Evolutionary conservation across 768 basidiomycete species (phyloP), one percentile per base, ranked within the genome.

Genomic region (Tylopilus subfusipes): DNA sequence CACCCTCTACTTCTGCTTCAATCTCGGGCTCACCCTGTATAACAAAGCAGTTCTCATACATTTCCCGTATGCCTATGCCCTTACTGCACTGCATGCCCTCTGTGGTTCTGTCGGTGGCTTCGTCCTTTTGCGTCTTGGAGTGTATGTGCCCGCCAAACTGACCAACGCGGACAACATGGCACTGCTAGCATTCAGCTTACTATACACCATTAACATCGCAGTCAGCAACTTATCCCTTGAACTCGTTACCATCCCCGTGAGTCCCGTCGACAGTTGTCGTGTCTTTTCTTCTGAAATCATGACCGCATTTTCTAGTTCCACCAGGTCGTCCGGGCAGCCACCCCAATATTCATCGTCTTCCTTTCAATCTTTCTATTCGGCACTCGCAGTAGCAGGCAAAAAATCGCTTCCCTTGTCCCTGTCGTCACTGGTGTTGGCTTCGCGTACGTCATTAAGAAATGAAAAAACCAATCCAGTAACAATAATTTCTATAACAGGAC

Each of bases 31-130:
- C 59, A 98, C 96, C 9, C 75, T 99, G 42, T 97, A 92, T 73
- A 99, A 99, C 81, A 99, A 99, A 72, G 79, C 83, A 34, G 85
- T 98, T 18, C 84, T 99, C 57, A 85, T 90, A 50, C 83, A 81
- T 52, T 98, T 98, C 67, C 97, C 97, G 0, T 98, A 92, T 64
- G 95, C 96, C 3, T 98, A 98, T 76, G 90, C 93, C 2, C 80
- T 99, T 22, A 98, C 96, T 2, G 94, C 93, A 6, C 62, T 97
- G 5, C 96, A 98, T 66, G 88, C 96, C 4, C 76, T 98, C 13
- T 90, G 86, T 58, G 93, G 94, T 0, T 81, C 86, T 24, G 70
- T 90, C 18, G 97, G 97, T 13, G 89, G 89, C n/a, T 79, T 79
- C 55, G 52, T 85, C 22, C 77, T 92, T 2, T 72, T 87, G 14